These are phyloP conservation scores for Populus davidiana DNA, from an alignment of 345 rosid species.

Conservation along the genomic window DNA sequence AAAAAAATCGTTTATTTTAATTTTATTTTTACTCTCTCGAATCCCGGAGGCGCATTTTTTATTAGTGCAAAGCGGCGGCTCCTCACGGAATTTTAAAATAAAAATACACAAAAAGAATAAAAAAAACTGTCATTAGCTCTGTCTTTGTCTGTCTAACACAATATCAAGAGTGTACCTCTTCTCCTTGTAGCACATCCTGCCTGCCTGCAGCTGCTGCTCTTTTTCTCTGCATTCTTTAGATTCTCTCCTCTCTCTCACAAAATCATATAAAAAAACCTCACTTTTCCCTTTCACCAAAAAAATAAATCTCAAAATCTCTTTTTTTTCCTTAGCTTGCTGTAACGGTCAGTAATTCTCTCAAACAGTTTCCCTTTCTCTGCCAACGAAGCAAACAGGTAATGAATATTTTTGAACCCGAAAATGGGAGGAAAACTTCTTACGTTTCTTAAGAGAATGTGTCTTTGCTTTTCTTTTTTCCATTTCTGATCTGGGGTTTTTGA, in stretches of 20 bases:
- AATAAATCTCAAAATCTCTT: background rate
- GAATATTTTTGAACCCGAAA: background rate
- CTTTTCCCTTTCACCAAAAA: background rate
- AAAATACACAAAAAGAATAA: background rate
- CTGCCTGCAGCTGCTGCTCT: background rate
- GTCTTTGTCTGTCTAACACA: background rate
- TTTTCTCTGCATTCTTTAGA: background rate
- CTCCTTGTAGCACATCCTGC: background rate
- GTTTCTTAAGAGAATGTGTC: background rate
- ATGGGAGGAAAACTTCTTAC: background rate
- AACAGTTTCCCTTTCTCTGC: background rate
- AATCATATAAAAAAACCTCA: background rate
- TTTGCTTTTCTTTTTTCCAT: background rate
- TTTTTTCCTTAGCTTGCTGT: background rate
- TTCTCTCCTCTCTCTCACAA: constrained; percentile 3
- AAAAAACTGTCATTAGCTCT: background rate
- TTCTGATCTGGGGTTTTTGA: background rate
- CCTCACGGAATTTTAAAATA: background rate
- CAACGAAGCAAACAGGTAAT: background rate
- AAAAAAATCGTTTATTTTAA: background rate
- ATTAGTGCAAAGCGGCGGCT: constrained; percentile 17
- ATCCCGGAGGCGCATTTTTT: background rate
- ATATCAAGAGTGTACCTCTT: background rate
- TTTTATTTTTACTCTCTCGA: background rate
- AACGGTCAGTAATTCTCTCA: constrained; percentile 8